Evolutionary conservation across 306 rosid genomes (phyloP).

Genomic region (Cajanus cajan): DNA sequence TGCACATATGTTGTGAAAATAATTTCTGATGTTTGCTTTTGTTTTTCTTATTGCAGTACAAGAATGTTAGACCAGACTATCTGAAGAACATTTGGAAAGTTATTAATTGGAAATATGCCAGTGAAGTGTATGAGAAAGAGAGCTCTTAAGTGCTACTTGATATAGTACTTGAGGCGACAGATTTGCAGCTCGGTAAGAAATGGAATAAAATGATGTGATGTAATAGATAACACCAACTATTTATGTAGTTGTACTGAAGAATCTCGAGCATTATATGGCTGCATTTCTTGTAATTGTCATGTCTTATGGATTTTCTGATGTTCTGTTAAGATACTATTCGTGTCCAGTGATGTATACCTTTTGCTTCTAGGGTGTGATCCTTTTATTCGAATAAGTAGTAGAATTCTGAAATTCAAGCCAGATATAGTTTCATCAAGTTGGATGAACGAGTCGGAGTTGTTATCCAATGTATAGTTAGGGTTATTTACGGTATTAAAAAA

Average conservation of each 20-base stretch:
- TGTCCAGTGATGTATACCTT: not conserved
- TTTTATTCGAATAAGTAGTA: slow-evolving; percentile 7
- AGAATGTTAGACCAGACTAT: slow-evolving; percentile 93
- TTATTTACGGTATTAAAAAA: not conserved
- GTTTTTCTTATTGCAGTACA: slow-evolving; percentile 71
- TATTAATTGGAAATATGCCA: slow-evolving; percentile 82
- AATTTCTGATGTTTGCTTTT: slow-evolving; percentile 27
- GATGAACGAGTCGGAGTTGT: not conserved
- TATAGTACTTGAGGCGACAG: slow-evolving; percentile 8
- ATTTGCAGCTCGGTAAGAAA: slow-evolving; percentile 13
- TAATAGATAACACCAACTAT: not conserved
- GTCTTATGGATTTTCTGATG: slow-evolving; percentile 15
- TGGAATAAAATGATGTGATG: slow-evolving; percentile 40
- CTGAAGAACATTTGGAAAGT: slow-evolving; percentile 98
- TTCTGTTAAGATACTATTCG: not conserved
- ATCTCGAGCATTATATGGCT: slow-evolving; percentile 6
- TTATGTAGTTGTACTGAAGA: slow-evolving; percentile 9
- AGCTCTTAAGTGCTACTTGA: slow-evolving; percentile 34
- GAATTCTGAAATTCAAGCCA: not conserved
- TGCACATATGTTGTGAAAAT: slow-evolving; percentile 4
- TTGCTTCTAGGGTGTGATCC: slow-evolving; percentile 1
- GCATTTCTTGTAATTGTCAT: slow-evolving; percentile 11
- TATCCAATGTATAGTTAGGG: not conserved
- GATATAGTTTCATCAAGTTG: not conserved
- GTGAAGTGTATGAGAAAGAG: slow-evolving; percentile 67